Base-by-base conservation (phyloP, 805 yeast genomes). In the Blastobotrys robertii region DNA sequence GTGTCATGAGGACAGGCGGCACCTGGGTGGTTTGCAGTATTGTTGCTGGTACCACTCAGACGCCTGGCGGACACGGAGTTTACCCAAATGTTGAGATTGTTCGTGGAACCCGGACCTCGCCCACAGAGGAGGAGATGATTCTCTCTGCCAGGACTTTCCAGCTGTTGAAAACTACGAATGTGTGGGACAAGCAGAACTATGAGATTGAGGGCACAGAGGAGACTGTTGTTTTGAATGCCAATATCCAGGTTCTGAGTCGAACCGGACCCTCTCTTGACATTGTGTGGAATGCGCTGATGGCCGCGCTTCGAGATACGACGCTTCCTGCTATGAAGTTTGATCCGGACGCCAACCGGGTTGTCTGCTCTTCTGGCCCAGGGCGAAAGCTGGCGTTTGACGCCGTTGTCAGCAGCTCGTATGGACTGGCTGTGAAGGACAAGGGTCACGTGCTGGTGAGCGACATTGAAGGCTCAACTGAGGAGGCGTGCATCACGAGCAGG, bases 391-490 rank as follows among this genome's bases (percentile, higher is more conserved):
- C 6, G 25, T 19, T 19, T 19, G 49, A 61, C 11, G 49, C 58
- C 34, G 62, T 56, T 12, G 62, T 50, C 44, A 58, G 68, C 4
- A 66, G 72, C 3, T 75, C 78, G 41, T 79, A 75, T 57, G 94
- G 94, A 9, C 61, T 81, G 1, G 69, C 73, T 12, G 39, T 39
- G 34, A 16, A 10, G 34, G 39, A 37, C 9, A 9, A 28, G n/a
- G n/a, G 33, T 4, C 14, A 16, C 19, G 65, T 77, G 0, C 53
- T 84, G 11, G 58, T 86, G 38, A 78, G 84, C 1, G 96, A 86
- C 56, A 54, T 84, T 34, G 94, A 85, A 57, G 94, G 94, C 10
- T 90, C 82, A 47, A 81, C 87, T 4, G 96, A 86, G 59, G 94
- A 85, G 54, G 55, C 66, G 9, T 69, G 78, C 29, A 69, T 80